These are phyloP conservation scores for Amanita inopinata DNA, from an alignment of 768 basidiomycete species.

Conservation along the genomic window DNA sequence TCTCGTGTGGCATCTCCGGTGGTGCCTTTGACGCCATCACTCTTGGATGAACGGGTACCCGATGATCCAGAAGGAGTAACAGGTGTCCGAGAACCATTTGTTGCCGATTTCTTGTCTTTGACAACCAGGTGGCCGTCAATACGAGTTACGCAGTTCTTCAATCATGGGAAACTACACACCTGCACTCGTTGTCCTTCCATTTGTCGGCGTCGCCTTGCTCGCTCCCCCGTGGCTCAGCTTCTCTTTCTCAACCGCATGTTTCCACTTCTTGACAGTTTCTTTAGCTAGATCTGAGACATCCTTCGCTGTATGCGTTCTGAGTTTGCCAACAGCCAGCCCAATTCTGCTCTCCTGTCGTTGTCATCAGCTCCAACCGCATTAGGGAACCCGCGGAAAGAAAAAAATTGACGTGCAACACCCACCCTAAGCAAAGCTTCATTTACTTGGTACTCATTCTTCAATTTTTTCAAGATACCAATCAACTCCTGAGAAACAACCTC, in stretches of 20 bases:
- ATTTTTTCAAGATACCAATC: constrained; percentile 42
- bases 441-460: constrained; percentile 61
- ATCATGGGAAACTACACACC: background rate
- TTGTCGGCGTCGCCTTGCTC: constrained; percentile 12
- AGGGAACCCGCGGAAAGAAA: constrained; percentile 15
- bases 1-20: constrained; percentile 73
- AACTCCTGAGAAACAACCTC: constrained; percentile 40
- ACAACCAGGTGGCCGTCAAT: background rate
- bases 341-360: constrained; percentile 74
- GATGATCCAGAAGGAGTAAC: constrained; percentile 24
- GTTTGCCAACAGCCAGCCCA: constrained; percentile 86
- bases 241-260: constrained; percentile 72
- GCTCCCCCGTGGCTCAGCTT: constrained; percentile 21
- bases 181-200: constrained; percentile 23
- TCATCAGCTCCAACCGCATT: constrained; percentile 16
- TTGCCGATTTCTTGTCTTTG: constrained; percentile 23
- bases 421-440: constrained; percentile 71
- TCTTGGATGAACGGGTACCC: constrained; percentile 45
- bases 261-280: constrained; percentile 90
- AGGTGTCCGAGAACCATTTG: constrained; percentile 30
- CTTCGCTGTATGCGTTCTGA: constrained; percentile 63
- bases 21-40: constrained; percentile 55
- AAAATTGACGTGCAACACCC: constrained; percentile 33
- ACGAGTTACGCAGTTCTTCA: background rate
- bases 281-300: constrained; percentile 78